These are phyloP conservation scores for Ceratocystis harringtonii DNA, from an alignment of 2,329 filamentous ascomycete species.

Conservation along the genomic window DNA sequence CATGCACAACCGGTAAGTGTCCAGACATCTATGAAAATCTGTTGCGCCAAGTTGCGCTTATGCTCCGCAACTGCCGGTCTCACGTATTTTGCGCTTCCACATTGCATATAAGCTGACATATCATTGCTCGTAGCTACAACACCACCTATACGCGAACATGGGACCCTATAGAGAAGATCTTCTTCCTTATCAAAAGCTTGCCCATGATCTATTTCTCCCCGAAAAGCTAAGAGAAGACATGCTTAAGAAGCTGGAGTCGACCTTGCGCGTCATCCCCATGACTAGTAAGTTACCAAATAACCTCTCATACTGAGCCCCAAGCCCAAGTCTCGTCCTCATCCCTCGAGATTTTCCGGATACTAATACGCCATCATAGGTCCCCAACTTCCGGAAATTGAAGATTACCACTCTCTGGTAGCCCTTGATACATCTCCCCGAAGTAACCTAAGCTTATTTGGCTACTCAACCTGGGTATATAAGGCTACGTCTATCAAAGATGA, in stretches of 20 bases:
- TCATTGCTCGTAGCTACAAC: conserved; percentile 45
- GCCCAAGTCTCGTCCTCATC: neutral
- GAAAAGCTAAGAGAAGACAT: conserved; percentile 77
- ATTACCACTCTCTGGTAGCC: conserved; percentile 84
- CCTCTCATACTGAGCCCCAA: no score
- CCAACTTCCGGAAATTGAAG: conserved; percentile 64
- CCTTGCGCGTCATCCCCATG: conserved; percentile 71
- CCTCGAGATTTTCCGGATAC: neutral
- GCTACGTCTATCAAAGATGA: conserved; percentile 80
- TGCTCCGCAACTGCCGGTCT: no score
- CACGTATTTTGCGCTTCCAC: neutral
- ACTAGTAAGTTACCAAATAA: conserved; percentile 19
- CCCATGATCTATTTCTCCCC: conserved; percentile 83
- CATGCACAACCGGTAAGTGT: conserved; percentile 44
- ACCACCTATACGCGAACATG: conserved; percentile 83
- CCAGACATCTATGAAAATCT: neutral
- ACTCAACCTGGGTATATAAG: conserved; percentile 90
- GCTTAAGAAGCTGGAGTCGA: conserved; percentile 75
- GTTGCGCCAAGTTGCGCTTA: neutral
- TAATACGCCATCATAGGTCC: conserved; percentile 26
- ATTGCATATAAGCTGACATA: neutral
- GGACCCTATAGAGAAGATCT: conserved; percentile 71
- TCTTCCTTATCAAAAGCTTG: conserved; percentile 67
- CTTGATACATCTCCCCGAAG: conserved; percentile 71
- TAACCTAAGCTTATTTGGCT: conserved; percentile 62